Base-by-base conservation (phyloP, 225 moss, liverwort and hornwort genomes). In the Lunularia cruciata region DNA sequence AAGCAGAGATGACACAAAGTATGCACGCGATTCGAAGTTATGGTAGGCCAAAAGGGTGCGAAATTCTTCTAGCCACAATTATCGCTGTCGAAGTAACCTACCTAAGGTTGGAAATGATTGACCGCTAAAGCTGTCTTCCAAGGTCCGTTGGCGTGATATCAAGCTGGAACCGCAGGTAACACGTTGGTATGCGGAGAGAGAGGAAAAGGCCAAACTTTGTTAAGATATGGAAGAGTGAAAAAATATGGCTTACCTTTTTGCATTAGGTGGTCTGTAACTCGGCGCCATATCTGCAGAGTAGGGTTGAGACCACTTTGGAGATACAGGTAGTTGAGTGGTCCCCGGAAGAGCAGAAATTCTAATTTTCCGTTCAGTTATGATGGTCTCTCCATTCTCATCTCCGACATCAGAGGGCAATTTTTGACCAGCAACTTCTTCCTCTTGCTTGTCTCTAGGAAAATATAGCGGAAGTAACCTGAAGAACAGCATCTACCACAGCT, bases 311-410 rank as follows among this genome's bases (percentile, higher is more conserved):
- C 82, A 79, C 36, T 40, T 68, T 33, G 83, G 85, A 45, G 79
- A 77, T 33, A 71, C 64, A 46, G 85, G 77, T 27, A 28, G 53
- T 1, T 16, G n/a, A 11, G 67, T 55, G 33, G 75, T 73, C 49
- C 90, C 87, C 63, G 93, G 93, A 72, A 93, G 81, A 53, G 91
- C 93, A 61, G 98, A 89, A 76, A 98, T 98, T 91, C 98, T 86
- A 77, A 98, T 98, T 84, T 93, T 92, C 57, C 98, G 88, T 78
- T 98, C 98, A 43, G 87, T 84, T 34, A 98, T 93, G 19, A 93
- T 77, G 0, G 91, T 98, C 78, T 93, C 98, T 64, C 98, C 98
- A 70, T 98, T 98, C 73, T 98, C 98, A 81, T 98, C 98, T 49
- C 98, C 98, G 43, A 98, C 98, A 67, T 98, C 98, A 68, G 80